Base-by-base conservation (phyloP, 352 stramenopile species). In the Pythium sp. region DNA sequence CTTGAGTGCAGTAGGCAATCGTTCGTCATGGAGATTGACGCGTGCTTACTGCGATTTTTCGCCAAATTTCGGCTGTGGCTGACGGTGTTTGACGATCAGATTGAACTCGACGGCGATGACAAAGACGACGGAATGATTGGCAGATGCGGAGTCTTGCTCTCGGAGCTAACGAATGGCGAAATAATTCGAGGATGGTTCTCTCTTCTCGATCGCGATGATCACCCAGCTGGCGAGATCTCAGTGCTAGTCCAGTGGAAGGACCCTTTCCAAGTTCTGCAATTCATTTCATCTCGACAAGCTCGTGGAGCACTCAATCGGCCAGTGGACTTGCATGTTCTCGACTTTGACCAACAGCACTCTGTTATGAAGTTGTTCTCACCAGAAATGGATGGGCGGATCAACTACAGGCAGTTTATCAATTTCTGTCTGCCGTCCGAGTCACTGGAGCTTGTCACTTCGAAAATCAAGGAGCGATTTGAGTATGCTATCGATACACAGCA, bases 31-130 rank as follows among this genome's bases (percentile, higher is more conserved):
- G 75, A 90, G 58, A 76, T 97, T 3, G 85, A 96, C 58, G 76
- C 79, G 8, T 89, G 80, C 36, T 70, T 95, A 49, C 80, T 94
- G 57, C 85, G 84, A 3, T 97, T 94, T 69, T 87, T 98, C 28
- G 75, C 73, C 15, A 92, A 94, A 72, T 94, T 91, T 61, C 72
- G 76, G 1, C 73, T 98, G 1, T 84, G 79, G 77, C 77, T 97
- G 28, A 96, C 88, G 9, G 83, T 97, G 0, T 95, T 98, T 73
- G 89, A 97, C 68, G 90, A 96, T 43, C 71, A 90, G 71, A 67
- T 71, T 11, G 77, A 87, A 15, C 32, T 80, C 5, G 71, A 81
- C 18, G 64, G 72, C 11, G 73, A 62, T 34, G 66, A 57, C 20
- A 62, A 80, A 24, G 70, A 82, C 30, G 81, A 90, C 36, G 88